Evolutionary conservation across 164 flowering plant genomes (phyloP).

Genomic region (Cinnamomum micranthum): DNA sequence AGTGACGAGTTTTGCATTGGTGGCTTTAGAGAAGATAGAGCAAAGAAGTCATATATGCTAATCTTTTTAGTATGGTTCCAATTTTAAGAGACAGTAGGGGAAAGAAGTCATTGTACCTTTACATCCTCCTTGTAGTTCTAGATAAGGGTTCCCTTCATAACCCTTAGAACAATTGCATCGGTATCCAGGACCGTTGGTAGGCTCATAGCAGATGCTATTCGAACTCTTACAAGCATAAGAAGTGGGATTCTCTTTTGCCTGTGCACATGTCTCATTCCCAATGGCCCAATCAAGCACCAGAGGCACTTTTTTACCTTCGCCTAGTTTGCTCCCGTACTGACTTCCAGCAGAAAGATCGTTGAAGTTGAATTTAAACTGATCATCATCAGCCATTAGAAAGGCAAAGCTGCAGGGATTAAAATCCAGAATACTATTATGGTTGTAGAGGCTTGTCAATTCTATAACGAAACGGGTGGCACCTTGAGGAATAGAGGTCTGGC

Average conservation of each 20-base stretch:
- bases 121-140: constrained; percentile 9
- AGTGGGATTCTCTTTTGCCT: not conserved
- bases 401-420: constrained; percentile 10
- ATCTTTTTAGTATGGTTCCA: no score
- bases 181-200: constrained; percentile 5
- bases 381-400: constrained; percentile 5
- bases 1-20: no score
- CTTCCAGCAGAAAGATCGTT: not conserved
- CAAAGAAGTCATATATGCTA: no score
- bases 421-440: not conserved
- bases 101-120: constrained; percentile 5
- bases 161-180: constrained; percentile 10
- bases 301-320: not conserved
- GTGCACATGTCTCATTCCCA: constrained; percentile 1
- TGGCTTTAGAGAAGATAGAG: no score
- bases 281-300: constrained; percentile 11
- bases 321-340: not conserved
- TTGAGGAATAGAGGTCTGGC: constrained; percentile 12
- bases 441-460: not conserved
- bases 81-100: no score
- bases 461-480: not conserved
- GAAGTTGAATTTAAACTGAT: not conserved
- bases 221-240: constrained; percentile 4
- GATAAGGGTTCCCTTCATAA: constrained; percentile 17
- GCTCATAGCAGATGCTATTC: not conserved